These are phyloP conservation scores for Pythium myriotylum DNA, from an alignment of 352 stramenopile species.

Conservation along the genomic window DNA sequence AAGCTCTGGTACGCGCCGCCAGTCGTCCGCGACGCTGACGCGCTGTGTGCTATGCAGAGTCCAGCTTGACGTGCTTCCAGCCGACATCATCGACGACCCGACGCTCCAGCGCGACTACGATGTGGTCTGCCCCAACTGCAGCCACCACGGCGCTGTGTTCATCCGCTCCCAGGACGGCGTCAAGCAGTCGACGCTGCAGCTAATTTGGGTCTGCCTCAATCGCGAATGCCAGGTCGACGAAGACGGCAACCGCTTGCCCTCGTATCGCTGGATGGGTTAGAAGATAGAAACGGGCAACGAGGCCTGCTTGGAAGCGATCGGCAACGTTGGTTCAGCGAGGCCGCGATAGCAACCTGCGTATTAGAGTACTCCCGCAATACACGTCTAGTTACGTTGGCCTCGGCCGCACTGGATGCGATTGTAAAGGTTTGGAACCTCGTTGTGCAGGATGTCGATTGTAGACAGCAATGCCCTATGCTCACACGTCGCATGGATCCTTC, in stretches of 20 bases:
- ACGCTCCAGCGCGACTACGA: conserved; percentile 89
- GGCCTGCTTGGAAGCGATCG: too few species aligned
- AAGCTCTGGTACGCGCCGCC: conserved; percentile 8
- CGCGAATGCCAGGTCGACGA: conserved; percentile 87
- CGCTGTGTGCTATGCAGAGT: conserved; percentile 36
- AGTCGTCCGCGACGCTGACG: not conserved
- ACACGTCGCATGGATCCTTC: conserved; percentile 16
- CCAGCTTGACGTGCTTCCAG: conserved; percentile 83
- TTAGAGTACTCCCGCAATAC: not conserved
- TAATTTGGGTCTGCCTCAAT: conserved; percentile 91
- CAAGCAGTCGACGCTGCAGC: conserved; percentile 83
- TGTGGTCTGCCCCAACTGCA: conserved; percentile 79
- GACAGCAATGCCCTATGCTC: not conserved
- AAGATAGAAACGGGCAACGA: not conserved
- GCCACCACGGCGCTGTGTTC: conserved; percentile 81
- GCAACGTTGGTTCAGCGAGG: too few species aligned
- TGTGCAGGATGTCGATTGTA: not conserved
- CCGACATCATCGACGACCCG: conserved; percentile 87
- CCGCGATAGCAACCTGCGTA: too few species aligned
- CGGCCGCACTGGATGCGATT: not conserved
- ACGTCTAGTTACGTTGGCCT: not conserved
- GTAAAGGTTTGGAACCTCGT: conserved; percentile 10
- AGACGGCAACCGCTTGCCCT: conserved; percentile 78
- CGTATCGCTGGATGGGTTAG: conserved; percentile 87
- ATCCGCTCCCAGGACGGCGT: conserved; percentile 89